phyloP scores from a whole-genome alignment of 768 basidiomycete genomes.

The Termitomyces sp. region DNA sequence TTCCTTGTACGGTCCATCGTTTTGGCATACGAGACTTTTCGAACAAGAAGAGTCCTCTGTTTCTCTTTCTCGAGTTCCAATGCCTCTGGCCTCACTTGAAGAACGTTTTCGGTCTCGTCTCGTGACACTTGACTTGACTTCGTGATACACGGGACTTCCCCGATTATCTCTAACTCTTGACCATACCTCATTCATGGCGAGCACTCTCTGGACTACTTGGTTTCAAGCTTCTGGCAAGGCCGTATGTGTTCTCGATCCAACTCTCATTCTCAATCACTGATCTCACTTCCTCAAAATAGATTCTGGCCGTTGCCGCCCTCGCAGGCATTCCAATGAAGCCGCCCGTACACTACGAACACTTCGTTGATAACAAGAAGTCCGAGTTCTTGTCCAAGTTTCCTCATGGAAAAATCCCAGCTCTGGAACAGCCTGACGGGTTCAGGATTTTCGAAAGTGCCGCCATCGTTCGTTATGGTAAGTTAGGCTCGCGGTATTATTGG shows the following conservation, averaged over 20 bases:
- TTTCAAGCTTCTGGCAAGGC: conserved; percentile 35
- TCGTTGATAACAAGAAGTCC: conserved; percentile 61
- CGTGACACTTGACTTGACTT: neutral
- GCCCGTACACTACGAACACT: conserved; percentile 51
- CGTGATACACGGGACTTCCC: neutral
- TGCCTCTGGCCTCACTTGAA: no score
- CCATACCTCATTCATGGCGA: conserved; percentile 25
- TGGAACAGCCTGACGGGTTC: conserved; percentile 74
- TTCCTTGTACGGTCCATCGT: neutral
- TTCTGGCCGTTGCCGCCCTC: conserved; percentile 51
- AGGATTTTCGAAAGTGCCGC: conserved; percentile 70
- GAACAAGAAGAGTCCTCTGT: neutral
- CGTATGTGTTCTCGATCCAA: conserved; percentile 32
- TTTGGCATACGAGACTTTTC: neutral
- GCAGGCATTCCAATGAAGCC: conserved; percentile 51
- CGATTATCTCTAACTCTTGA: neutral
- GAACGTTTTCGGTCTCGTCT: neutral
- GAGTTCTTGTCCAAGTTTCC: conserved; percentile 73
- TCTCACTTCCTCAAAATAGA: conserved; percentile 19
- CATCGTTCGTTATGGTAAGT: conserved; percentile 88
- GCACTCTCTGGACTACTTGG: conserved; percentile 53
- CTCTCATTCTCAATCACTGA: neutral
- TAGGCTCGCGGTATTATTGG: neutral
- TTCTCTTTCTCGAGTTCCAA: neutral
- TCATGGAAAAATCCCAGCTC: conserved; percentile 78